phyloP scores from a whole-genome alignment of 2,329 filamentous ascomycete genomes.

The Claviceps sp. region DNA sequence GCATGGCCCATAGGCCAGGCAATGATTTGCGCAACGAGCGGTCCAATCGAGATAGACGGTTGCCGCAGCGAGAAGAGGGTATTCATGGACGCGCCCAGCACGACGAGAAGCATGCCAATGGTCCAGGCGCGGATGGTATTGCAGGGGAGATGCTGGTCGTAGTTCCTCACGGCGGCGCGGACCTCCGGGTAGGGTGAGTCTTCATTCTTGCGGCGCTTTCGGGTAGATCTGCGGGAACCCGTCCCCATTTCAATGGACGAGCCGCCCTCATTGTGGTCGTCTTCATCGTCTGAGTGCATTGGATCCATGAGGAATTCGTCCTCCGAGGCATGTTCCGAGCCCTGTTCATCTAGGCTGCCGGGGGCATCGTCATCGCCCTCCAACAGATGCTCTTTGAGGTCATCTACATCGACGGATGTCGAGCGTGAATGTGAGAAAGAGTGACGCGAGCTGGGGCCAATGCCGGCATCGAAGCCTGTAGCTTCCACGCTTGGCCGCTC shows the following conservation, averaged over 20 bases:
- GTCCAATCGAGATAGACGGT: slow-evolving; percentile 46
- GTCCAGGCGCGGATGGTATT: slow-evolving; percentile 54
- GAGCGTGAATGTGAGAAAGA: slow-evolving; percentile 15
- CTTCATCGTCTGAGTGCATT: slow-evolving; percentile 26
- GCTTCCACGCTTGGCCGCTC: slow-evolving; percentile 8
- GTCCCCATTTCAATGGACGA: slow-evolving; percentile 9
- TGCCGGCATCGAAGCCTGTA: slow-evolving; percentile 10
- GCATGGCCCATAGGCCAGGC: slow-evolving; percentile 49
- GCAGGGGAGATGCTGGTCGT: slow-evolving; percentile 51
- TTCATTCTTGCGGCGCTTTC: slow-evolving; percentile 31
- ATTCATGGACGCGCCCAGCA: slow-evolving; percentile 46
- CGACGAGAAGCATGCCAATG: slow-evolving; percentile 43
- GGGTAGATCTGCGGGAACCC: slow-evolving; percentile 7
- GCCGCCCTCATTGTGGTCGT: not conserved
- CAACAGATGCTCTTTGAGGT: slow-evolving; percentile 21
- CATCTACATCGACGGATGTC: slow-evolving; percentile 10
- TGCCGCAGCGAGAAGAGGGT: slow-evolving; percentile 50
- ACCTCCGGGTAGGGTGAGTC: slow-evolving; percentile 56
- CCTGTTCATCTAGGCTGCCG: slow-evolving; percentile 31
- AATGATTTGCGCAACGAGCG: slow-evolving; percentile 49
- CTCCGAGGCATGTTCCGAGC: slow-evolving; percentile 28
- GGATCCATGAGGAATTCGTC: slow-evolving; percentile 42
- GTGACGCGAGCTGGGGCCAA: slow-evolving; percentile 12
- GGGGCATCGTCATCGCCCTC: slow-evolving; percentile 28
- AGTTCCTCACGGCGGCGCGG: slow-evolving; percentile 48